Evolutionary conservation across 2,329 filamentous ascomycete genomes (phyloP).

Genomic region (Pezicula neosporulosa): DNA sequence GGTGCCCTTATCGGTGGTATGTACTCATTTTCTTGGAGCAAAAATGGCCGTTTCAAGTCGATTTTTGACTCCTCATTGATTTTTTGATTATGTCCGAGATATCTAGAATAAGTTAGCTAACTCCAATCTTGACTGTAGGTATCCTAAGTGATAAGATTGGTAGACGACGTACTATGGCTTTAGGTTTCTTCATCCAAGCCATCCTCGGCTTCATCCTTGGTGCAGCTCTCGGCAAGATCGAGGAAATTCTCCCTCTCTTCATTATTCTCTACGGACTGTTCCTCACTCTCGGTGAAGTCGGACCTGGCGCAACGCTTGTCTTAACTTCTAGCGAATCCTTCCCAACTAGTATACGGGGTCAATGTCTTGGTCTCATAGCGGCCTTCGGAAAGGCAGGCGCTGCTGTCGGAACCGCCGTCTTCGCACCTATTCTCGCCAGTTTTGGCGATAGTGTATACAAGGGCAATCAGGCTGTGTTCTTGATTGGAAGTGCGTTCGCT

Average conservation of each 20-base stretch:
- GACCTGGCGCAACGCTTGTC: slow-evolving; percentile 41
- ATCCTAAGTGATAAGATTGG: slow-evolving; percentile 45
- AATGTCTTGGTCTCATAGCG: slow-evolving; percentile 44
- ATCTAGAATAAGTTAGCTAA: too few species aligned
- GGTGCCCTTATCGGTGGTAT: slow-evolving; percentile 32
- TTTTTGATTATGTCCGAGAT: too few species aligned
- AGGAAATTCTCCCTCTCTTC: slow-evolving; percentile 45
- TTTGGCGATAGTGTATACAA: slow-evolving; percentile 35
- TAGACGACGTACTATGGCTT: slow-evolving; percentile 45
- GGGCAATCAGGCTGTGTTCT: slow-evolving; percentile 45
- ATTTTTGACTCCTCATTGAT: too few species aligned
- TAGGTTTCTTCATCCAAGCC: slow-evolving; percentile 43
- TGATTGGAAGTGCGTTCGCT: slow-evolving; percentile 47
- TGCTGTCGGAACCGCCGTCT: slow-evolving; percentile 47
- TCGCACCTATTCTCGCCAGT: slow-evolving; percentile 45
- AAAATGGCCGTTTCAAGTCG: too few species aligned
- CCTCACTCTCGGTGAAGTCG: slow-evolving; percentile 44
- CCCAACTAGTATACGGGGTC: slow-evolving; percentile 45
- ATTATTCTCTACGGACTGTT: slow-evolving; percentile 49
- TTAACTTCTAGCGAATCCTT: slow-evolving; percentile 42
- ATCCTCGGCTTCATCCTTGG: slow-evolving; percentile 47
- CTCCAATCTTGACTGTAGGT: too few species aligned
- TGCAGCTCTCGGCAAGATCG: slow-evolving; percentile 40
- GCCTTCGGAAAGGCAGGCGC: slow-evolving; percentile 47
- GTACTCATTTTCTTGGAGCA: too few species aligned